phyloP scores from a whole-genome alignment of 192 early-diverging fungal genomes.

The Coemansia sp. region DNA sequence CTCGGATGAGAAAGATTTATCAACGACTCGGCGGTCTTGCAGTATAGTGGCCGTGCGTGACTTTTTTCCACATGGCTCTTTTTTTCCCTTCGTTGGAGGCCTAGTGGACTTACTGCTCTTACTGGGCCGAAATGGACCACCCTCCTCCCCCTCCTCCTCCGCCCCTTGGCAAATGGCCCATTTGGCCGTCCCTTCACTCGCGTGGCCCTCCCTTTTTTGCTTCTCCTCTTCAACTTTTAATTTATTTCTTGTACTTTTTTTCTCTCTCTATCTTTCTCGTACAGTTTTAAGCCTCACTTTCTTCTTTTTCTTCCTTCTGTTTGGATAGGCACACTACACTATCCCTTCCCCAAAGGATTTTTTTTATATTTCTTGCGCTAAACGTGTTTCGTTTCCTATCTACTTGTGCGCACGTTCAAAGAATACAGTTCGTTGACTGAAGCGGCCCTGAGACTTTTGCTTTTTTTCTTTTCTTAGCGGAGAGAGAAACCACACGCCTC shows the following conservation, averaged over 20 bases:
- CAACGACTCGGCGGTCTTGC: background rate
- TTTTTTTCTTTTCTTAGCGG: conserved; percentile 4
- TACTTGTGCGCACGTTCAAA: background rate
- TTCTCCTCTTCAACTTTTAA: background rate
- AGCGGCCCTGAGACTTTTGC: conserved; percentile 1
- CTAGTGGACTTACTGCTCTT: conserved; percentile 10
- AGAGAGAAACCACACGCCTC: background rate
- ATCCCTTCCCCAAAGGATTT: background rate
- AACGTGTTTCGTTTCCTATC: background rate
- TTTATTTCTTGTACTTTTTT: conserved; percentile 9
- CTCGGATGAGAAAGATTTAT: conserved; percentile 2
- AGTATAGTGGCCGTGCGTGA: conserved; percentile 9
- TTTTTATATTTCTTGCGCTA: background rate
- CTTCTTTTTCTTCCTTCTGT: conserved; percentile 4
- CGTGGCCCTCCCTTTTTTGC: conserved; percentile 5
- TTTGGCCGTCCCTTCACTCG: background rate
- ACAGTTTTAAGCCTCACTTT: conserved; percentile 5
- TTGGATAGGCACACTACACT: background rate
- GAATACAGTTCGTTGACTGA: background rate
- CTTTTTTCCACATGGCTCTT: conserved; percentile 4
- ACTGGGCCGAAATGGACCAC: conserved; percentile 1
- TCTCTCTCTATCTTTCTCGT: background rate
- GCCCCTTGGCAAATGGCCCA: conserved; percentile 4
- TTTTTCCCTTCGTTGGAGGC: background rate
- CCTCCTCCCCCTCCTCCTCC: background rate